These are phyloP conservation scores for Phyllosticta citriasiana DNA, from an alignment of 2,329 filamentous ascomycete species.

Conservation along the genomic window DNA sequence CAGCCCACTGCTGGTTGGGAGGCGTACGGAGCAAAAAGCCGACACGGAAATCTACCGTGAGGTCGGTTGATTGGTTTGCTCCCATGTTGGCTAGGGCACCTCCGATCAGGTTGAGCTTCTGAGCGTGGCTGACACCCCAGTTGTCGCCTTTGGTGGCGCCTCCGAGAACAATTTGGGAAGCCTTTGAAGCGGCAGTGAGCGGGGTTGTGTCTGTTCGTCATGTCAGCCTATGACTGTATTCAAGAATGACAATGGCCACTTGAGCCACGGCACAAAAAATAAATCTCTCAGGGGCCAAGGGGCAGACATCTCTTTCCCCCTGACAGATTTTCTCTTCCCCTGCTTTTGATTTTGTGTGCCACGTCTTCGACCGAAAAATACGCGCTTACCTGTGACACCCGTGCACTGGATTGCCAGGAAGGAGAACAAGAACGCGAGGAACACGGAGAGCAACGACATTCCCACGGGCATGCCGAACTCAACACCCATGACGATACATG, in stretches of 20 bases:
- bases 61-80: slow-evolving; percentile 27
- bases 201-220: slow-evolving; percentile 46
- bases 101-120: slow-evolving; percentile 56
- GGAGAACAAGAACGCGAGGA: slow-evolving; percentile 52
- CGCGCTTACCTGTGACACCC: slow-evolving; percentile 34
- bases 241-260: no score
- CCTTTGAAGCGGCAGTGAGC: slow-evolving; percentile 57
- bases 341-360: no score
- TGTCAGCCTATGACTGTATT: no score
- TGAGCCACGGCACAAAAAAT: no score
- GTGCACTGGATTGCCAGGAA: slow-evolving; percentile 53
- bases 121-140: slow-evolving; percentile 42
- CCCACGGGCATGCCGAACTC: slow-evolving; percentile 49
- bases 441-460: slow-evolving; percentile 45
- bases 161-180: slow-evolving; percentile 58
- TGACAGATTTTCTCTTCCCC: no score
- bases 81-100: slow-evolving; percentile 38
- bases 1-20: slow-evolving; percentile 56
- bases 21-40: slow-evolving; percentile 58
- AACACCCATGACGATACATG: slow-evolving; percentile 43
- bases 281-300: no score
- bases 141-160: slow-evolving; percentile 50
- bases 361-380: neutral
- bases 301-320: no score
- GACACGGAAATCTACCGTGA: slow-evolving; percentile 49